Evolutionary conservation across 176 grass and related monocot species (phyloP).

Genomic region (Aegilops longissima): DNA sequence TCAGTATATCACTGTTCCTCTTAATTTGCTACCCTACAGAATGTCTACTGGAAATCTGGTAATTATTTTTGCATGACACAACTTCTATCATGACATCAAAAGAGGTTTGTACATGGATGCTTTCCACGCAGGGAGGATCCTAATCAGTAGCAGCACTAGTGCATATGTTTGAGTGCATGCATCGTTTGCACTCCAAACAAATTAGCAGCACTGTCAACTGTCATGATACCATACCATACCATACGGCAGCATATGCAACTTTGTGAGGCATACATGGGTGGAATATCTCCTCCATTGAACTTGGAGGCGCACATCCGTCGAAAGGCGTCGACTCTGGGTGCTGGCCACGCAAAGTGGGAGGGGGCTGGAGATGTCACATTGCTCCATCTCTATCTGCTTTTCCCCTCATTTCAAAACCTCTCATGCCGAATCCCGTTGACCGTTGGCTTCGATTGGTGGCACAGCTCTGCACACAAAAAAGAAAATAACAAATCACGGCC

Average conservation of each 20-base stretch:
- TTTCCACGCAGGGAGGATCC: background rate
- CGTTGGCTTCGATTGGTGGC: background rate
- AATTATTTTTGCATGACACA: background rate
- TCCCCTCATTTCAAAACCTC: background rate
- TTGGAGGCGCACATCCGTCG: background rate
- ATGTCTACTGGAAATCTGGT: background rate
- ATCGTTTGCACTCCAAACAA: background rate
- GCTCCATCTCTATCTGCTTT: background rate
- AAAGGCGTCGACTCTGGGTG: slow-evolving; percentile 10
- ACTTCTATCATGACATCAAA: background rate
- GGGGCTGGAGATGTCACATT: background rate
- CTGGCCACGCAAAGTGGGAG: slow-evolving; percentile 30
- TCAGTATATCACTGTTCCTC: background rate
- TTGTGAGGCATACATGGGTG: background rate
- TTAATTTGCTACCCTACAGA: background rate
- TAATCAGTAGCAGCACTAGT: background rate
- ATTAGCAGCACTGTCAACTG: background rate
- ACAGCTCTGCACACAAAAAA: background rate
- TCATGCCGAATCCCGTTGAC: background rate
- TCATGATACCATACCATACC: slow-evolving; percentile 7
- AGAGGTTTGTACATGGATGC: background rate
- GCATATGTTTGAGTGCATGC: background rate
- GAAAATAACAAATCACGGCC: background rate
- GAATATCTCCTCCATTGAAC: background rate
- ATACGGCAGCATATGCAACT: background rate